A percentile compares a stretch with the other conserved stretches of the same genome.
phyloP scores from a whole-genome alignment of 73 alveolate species.

The Urostyla sp. region DNA sequence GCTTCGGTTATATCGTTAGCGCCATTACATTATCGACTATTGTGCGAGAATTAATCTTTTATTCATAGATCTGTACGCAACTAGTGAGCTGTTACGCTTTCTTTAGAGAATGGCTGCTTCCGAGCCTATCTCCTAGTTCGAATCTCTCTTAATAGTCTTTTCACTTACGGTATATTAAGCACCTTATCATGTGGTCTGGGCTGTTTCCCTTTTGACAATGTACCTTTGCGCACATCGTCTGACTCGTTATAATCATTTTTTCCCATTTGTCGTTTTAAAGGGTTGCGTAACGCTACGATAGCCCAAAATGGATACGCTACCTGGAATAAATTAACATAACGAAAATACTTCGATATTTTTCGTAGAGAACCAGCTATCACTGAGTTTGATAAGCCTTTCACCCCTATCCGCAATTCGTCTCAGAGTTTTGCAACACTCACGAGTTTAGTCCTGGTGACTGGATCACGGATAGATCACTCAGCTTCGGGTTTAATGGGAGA shows the following conservation, averaged over 20 bases:
- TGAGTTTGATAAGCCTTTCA: conserved; percentile 72
- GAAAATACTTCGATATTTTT: conserved; percentile 54
- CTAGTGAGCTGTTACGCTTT: conserved; percentile 66
- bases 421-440: conserved; percentile 61
- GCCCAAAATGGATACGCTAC: not conserved
- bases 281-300: not conserved
- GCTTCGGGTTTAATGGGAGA: conserved; percentile 66
- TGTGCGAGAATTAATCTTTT: not conserved
- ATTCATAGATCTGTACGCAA: not conserved
- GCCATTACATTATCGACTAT: not conserved
- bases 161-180: not conserved
- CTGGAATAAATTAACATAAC: not conserved
- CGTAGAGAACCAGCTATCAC: conserved; percentile 82
- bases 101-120: conserved; percentile 69
- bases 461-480: conserved; percentile 58
- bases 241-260: not conserved
- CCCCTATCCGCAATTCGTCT: conserved; percentile 76
- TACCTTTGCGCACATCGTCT: conserved; percentile 63
- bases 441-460: conserved; percentile 69
- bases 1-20: conserved; percentile 36
- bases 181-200: conserved; percentile 67
- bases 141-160: not conserved
- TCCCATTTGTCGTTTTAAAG: not conserved
- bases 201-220: conserved; percentile 66
- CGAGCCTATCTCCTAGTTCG: conserved; percentile 47